Percentiles rank a stretch among this genome's conserved stretches.
phyloP scores from a whole-genome alignment of 2,329 filamentous ascomycete genomes.

The Fusarium subtropicale region DNA sequence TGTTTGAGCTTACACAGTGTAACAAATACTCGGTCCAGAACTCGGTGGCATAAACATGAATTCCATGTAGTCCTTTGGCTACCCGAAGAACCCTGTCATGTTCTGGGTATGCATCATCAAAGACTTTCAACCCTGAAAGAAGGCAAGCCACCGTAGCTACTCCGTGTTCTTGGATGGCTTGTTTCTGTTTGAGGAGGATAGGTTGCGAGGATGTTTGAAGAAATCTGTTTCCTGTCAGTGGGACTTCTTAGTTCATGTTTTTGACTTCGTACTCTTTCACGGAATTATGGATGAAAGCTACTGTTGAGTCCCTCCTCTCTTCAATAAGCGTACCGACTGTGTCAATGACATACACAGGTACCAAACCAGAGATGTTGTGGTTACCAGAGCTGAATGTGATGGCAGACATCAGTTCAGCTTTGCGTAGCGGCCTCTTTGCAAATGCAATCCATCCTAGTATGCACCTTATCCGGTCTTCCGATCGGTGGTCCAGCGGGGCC shows the following conservation, averaged over 20 bases:
- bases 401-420: slow-evolving; percentile 19
- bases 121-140: slow-evolving; percentile 5
- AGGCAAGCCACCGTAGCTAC: slow-evolving; percentile 14
- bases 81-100: neutral
- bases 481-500: slow-evolving; percentile 5
- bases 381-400: slow-evolving; percentile 16
- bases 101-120: neutral
- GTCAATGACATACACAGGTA: slow-evolving; percentile 8
- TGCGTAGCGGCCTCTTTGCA: slow-evolving; percentile 15
- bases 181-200: neutral
- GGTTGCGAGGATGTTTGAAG: slow-evolving; percentile 9
- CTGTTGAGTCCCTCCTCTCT: slow-evolving; percentile 12
- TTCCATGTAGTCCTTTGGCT: slow-evolving; percentile 17
- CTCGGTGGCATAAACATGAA: slow-evolving; percentile 30
- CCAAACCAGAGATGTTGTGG: neutral
- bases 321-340: slow-evolving; percentile 5
- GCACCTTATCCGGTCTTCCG: slow-evolving; percentile 10
- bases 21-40: slow-evolving; percentile 30
- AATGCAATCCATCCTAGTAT: slow-evolving; percentile 31
- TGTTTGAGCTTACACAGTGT: neutral
- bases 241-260: neutral
- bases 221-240: neutral
- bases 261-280: slow-evolving; percentile 24
- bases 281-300: slow-evolving; percentile 32
- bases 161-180: slow-evolving; percentile 13